Percentiles rank a stretch among this genome's conserved stretches.
These are phyloP conservation scores for Trichophyton simii DNA, from an alignment of 2,329 filamentous ascomycete species.

Conservation along the genomic window DNA sequence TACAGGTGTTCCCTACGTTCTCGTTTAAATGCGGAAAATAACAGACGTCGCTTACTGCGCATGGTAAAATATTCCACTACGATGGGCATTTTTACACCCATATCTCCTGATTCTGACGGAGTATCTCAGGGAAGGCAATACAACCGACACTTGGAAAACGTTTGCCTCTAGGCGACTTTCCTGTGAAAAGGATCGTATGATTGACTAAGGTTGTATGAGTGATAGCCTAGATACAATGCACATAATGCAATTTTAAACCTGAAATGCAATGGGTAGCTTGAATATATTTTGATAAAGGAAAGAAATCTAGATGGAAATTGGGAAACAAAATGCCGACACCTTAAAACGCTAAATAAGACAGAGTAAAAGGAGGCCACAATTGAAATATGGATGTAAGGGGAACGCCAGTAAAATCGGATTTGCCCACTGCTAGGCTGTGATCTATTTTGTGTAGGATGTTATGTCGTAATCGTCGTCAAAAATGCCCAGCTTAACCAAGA, in stretches of 20 bases:
- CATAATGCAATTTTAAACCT: neutral
- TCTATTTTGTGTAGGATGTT: neutral
- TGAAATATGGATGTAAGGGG: neutral
- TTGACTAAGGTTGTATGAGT: neutral
- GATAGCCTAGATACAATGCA: neutral
- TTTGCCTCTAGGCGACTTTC: neutral
- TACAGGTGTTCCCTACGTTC: neutral
- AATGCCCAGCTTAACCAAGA: neutral
- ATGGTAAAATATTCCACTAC: neutral
- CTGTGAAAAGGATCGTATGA: neutral
- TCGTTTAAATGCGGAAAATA: neutral
- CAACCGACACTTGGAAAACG: neutral
- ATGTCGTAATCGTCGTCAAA: neutral
- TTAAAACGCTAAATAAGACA: neutral
- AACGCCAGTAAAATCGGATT: neutral
- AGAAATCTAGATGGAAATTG: neutral
- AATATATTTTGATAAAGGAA: neutral
- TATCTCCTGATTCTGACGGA: constrained; percentile 1
- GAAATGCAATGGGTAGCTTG: neutral
- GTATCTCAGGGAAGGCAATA: neutral
- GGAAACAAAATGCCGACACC: neutral
- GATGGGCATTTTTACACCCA: neutral
- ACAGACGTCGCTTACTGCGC: neutral
- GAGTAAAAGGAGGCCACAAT: too few species aligned
- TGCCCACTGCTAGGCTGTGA: neutral